Conservation (phyloP, 2,329 filamentous ascomycete species). For the Fusarium penzigii region DNA sequence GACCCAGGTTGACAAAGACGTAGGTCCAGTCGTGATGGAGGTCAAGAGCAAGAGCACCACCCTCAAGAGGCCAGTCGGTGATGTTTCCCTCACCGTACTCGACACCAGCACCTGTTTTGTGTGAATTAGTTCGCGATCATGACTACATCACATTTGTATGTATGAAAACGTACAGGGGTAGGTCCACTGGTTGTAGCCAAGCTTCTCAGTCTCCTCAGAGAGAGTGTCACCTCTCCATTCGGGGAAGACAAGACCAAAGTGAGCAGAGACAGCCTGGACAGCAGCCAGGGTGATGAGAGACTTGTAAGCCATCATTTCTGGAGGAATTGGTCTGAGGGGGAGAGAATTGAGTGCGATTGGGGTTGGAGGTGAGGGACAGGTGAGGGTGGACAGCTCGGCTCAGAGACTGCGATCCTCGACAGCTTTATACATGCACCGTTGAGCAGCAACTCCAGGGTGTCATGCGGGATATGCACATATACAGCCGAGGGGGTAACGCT, state of each 20-base stretch:
- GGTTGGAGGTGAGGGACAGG: background rate
- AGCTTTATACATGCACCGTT: constrained; percentile 12
- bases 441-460: background rate
- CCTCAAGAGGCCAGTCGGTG: constrained; percentile 55
- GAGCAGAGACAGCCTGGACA: constrained; percentile 43
- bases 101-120: constrained; percentile 47
- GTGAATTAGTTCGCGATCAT: constrained; percentile 1
- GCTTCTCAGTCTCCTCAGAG: constrained; percentile 33
- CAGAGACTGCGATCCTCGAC: background rate
- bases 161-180: constrained; percentile 48
- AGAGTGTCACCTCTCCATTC: constrained; percentile 52
- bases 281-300: constrained; percentile 37
- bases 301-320: constrained; percentile 34
- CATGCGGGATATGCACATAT: background rate
- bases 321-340: background rate
- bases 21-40: constrained; percentile 56
- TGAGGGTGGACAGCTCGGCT: background rate
- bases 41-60: constrained; percentile 49
- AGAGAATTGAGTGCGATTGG: background rate
- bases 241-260: constrained; percentile 51
- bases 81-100: constrained; percentile 45
- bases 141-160: background rate
- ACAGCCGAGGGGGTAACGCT: background rate
- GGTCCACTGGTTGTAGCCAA: constrained; percentile 47
- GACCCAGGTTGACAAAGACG: constrained; percentile 54